Evolutionary conservation across 2,329 filamentous ascomycete genomes (phyloP), one percentile per base, ranked within the genome.

Genomic region (Tolypocladium tropicale): DNA sequence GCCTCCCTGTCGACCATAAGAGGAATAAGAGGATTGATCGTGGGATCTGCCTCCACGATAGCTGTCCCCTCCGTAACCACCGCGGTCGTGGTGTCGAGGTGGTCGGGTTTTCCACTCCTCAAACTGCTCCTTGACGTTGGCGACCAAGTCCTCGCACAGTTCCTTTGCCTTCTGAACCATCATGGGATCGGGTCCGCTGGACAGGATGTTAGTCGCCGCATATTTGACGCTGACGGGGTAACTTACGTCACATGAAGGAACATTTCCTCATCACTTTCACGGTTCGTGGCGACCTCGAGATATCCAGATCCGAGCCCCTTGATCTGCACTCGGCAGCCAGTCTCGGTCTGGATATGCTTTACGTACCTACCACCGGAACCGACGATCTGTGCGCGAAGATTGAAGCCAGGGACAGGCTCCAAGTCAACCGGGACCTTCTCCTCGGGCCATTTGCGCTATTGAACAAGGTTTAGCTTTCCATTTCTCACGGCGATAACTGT

Each of bases 311-410:
- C 92, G 60, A 89, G 90, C 21, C 94, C 94, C 71, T 99, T 99
- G 75, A 99, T 99, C 71, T 99, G 94, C 30, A 99, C 94, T 64
- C 93, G 89, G 70, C 94, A 97, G 59, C 89, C 83, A 16, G 94
- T 97, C 72, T 96, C 91, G 68, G 92, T 86, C 73, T 97, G 94
- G 62, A 99, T 97, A 68, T 96, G 93, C 74, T 99, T 99, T 59
- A 99, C 94, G 68, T 97, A 96, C 48, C 90, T 88, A 58, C 94
- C 94, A 34, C 91, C 91, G 64, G 93, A 89, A 53, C 94, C 94
- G 55, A 99, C 94, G 51, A 99, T 93, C 69, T 97, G 92, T 54
- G 94, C 94, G 60, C 94, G 88, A 52, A 99, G 78, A 68, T 99
- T 99, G 75, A 99, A 99, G 23, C 94, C 94, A 28, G 86, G 90